Evolutionary conservation across 805 yeast genomes (phyloP), one percentile per base, ranked within the genome.

Genomic region (Isabelozyma heimii): DNA sequence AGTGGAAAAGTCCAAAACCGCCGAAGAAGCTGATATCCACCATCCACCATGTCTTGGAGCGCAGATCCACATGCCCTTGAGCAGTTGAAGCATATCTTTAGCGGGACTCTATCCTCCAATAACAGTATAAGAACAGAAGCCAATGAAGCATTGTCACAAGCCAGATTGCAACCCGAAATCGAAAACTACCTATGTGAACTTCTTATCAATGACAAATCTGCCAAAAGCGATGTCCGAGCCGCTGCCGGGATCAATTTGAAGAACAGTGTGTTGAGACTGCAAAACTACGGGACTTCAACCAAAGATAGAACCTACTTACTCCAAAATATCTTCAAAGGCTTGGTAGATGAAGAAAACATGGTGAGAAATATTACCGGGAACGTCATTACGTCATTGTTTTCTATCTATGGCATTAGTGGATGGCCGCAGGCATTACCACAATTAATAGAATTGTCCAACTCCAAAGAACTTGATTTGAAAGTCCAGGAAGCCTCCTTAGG

Each of bases 311-410:
- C 63, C 45, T 68, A 65, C 53, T 55, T 75, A n/a, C 58, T 72
- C 44, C 72, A 65, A 8, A 76, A 80, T 56, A 72, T 85, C 37
- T 73, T 55, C 58, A 65, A 52, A 75, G 90, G 89, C 2, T 72
- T 90, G 41, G 58, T 79, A 30, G 86, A 79, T 51, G 56, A 68
- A 1, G 79, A 80, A 47, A 64, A 70, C n/a, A 70, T 89, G 55
- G 87, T 92, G 27, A 79, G 96, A 52, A 90, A 88, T 61, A 89
- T 92, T 51, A 85, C 97, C 5, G 97, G 97, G 38, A 91, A 85
- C 60, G 96, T 91, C 44, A 83, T 92, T 46, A 88, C 97, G 2
- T 79, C 97, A 0, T 68, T 94, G 28, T 87, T 91, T 56, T 75
- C 87, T 2, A 73, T 81, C 8, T 76, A 80, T 41, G 95, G 97